These are phyloP conservation scores for Tolypocladium ovalisporum DNA, from an alignment of 2,329 filamentous ascomycete genomes.

Conservation along the genomic window DNA sequence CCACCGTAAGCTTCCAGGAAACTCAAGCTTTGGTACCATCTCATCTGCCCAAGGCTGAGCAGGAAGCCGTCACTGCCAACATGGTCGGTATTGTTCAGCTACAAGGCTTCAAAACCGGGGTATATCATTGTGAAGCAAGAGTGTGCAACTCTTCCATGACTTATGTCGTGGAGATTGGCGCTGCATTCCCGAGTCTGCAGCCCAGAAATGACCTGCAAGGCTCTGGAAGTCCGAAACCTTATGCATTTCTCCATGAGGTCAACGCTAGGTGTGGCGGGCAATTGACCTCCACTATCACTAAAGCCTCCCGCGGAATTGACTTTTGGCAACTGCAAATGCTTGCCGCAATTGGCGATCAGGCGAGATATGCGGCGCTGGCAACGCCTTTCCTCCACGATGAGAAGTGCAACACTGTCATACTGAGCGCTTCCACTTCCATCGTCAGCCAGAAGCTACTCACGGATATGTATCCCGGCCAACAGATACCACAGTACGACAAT, in stretches of 20 bases:
- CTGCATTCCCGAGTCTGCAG: background rate
- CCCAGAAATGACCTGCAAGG: background rate
- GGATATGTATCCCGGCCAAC: background rate
- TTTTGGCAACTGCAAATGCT: background rate
- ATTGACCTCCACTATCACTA: background rate
- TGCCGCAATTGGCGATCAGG: background rate
- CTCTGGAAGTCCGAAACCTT: background rate
- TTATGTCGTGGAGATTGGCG: background rate
- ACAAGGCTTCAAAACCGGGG: background rate
- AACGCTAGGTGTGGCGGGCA: background rate
- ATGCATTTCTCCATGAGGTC: background rate
- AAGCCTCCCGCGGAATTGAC: background rate
- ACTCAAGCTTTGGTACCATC: background rate
- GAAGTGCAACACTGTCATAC: background rate
- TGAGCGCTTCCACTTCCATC: background rate
- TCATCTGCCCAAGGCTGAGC: background rate
- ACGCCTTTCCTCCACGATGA: background rate
- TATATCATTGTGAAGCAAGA: background rate
- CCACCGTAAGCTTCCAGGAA: background rate
- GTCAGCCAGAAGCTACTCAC: background rate
- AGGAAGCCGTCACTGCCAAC: background rate
- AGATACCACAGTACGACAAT: background rate
- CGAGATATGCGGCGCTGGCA: background rate
- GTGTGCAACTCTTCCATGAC: background rate
- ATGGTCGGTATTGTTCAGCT: background rate